Percentiles rank a stretch among this genome's conserved stretches.
phyloP scores from a whole-genome alignment of 371 early-diverging fungal species.

The Zychaea mexicana region DNA sequence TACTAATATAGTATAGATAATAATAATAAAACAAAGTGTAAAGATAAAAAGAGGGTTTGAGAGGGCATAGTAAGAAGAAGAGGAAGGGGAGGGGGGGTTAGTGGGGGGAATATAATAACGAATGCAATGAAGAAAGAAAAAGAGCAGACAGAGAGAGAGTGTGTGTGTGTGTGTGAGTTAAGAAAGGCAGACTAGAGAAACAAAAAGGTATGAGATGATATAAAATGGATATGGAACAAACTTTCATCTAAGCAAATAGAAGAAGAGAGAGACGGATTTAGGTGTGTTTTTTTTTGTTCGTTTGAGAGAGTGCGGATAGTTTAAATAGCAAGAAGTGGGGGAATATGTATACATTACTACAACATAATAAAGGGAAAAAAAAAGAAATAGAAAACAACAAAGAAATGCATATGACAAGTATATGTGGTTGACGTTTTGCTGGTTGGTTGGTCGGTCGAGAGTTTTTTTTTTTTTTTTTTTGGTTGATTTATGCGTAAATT shows the following conservation, averaged over 20 bases:
- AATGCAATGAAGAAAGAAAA: neutral
- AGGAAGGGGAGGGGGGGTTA: neutral
- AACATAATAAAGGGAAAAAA: neutral
- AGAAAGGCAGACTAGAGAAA: neutral
- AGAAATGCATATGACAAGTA: constrained; percentile 9
- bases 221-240: constrained; percentile 2
- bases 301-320: neutral
- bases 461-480: too few species aligned
- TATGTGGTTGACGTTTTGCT: neutral
- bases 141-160: neutral
- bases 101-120: neutral
- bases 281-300: too few species aligned
- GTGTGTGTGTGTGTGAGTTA: neutral
- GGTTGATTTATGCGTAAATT: constrained; percentile 26
- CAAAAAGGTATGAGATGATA: neutral
- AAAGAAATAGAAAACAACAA: constrained; percentile 6
- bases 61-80: neutral
- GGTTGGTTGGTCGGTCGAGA: too few species aligned
- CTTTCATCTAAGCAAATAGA: constrained; percentile 1
- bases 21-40: constrained; percentile 1
- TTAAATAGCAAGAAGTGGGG: constrained; percentile 8
- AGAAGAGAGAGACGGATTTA: neutral
- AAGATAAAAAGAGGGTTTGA: neutral
- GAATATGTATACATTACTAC: neutral
- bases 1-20: neutral